These are phyloP conservation scores for Calocybe cyanea DNA, from an alignment of 768 basidiomycete genomes.

Conservation along the genomic window DNA sequence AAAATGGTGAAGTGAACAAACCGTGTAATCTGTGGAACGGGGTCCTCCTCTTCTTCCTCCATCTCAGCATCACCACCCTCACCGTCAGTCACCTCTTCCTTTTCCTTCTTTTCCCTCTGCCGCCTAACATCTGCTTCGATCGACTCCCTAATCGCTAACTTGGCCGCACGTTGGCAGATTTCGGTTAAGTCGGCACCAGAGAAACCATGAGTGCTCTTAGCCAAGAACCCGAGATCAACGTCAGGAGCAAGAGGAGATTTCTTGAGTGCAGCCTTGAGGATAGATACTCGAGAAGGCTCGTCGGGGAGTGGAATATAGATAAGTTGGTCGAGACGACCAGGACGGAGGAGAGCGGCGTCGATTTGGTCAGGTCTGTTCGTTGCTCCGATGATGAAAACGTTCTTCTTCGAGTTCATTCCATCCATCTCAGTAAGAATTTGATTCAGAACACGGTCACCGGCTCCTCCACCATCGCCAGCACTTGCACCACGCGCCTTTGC, in stretches of 20 bases:
- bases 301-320: slow-evolving; percentile 99
- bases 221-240: slow-evolving; percentile 82
- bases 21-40: slow-evolving; percentile 85
- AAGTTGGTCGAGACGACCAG: slow-evolving; percentile 97
- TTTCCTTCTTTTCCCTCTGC: slow-evolving; percentile 75
- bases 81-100: slow-evolving; percentile 66
- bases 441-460: slow-evolving; percentile 96
- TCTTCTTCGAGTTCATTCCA: slow-evolving; percentile 98
- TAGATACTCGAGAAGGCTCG: slow-evolving; percentile 85
- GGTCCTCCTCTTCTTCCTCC: slow-evolving; percentile 76
- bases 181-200: slow-evolving; percentile 99
- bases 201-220: slow-evolving; percentile 94
- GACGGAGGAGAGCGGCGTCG: slow-evolving; percentile 88
- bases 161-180: slow-evolving; percentile 96
- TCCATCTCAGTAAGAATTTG: slow-evolving; percentile 98
- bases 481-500: slow-evolving; percentile 95
- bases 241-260: slow-evolving; percentile 83
- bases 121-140: slow-evolving; percentile 88
- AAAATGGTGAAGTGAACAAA: slow-evolving; percentile 24
- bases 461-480: slow-evolving; percentile 90
- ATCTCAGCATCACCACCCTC: slow-evolving; percentile 66
- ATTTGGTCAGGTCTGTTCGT: slow-evolving; percentile 98
- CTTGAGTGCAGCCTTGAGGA: slow-evolving; percentile 87
- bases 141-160: slow-evolving; percentile 92
- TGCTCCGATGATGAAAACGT: slow-evolving; percentile 97